Conservation (phyloP, 169 alveolate species). For the Plasmodium vivax region DNA sequence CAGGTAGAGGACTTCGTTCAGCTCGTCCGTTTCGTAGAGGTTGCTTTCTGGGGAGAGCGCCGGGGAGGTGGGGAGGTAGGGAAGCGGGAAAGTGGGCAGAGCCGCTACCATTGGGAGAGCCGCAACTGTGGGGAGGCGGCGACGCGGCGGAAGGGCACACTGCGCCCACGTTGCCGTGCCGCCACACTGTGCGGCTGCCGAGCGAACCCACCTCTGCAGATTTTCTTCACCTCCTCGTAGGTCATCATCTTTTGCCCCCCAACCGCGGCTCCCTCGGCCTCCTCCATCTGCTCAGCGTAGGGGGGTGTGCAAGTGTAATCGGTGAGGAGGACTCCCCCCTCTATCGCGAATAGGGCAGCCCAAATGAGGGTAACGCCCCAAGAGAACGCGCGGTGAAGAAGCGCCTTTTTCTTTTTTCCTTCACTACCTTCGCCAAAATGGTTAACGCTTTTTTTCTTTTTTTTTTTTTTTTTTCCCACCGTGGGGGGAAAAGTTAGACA, state of each 20-base stretch:
- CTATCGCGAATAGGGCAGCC: background rate
- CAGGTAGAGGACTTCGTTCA: slow-evolving; percentile 93
- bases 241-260: slow-evolving; percentile 13
- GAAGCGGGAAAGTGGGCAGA: background rate
- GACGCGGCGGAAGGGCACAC: background rate
- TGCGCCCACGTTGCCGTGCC: background rate
- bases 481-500: background rate
- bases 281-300: background rate
- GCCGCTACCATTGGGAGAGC: background rate
- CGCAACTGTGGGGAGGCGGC: background rate
- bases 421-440: background rate
- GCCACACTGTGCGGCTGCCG: background rate
- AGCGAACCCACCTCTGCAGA: slow-evolving; percentile 39
- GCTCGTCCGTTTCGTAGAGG: slow-evolving; percentile 89
- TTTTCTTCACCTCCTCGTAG: slow-evolving; percentile 40
- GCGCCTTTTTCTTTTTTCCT: background rate
- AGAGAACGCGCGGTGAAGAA: background rate
- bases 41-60: slow-evolving; percentile 75
- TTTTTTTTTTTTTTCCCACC: background rate
- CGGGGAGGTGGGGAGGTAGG: background rate
- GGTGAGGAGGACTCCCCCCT: background rate
- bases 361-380: background rate
- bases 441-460: background rate
- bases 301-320: background rate
- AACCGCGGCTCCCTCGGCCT: background rate